Conservation (phyloP, 768 basidiomycete genomes). For the Tephrocybe sp. region DNA sequence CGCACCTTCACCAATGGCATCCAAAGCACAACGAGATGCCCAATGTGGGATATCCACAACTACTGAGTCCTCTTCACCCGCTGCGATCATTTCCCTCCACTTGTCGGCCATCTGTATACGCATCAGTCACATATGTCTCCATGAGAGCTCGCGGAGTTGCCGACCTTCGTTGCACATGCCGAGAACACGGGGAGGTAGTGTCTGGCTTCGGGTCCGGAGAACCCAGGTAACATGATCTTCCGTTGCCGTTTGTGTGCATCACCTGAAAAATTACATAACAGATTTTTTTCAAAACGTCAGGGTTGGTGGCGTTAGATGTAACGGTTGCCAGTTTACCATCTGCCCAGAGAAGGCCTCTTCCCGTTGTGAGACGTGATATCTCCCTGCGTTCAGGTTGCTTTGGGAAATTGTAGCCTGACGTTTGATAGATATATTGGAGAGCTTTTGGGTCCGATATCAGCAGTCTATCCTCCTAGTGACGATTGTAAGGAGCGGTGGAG, state of each 20-base stretch:
- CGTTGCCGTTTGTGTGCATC: conserved; percentile 45
- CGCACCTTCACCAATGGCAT: conserved; percentile 52
- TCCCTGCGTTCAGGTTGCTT: conserved; percentile 39
- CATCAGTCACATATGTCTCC: conserved; percentile 8
- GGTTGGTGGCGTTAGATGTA: neutral
- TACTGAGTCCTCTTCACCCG: conserved; percentile 24
- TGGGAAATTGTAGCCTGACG: conserved; percentile 39
- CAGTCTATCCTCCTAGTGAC: conserved; percentile 39
- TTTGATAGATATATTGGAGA: conserved; percentile 42
- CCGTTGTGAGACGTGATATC: conserved; percentile 31
- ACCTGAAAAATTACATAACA: conserved; percentile 17
- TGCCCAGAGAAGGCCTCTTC: conserved; percentile 37
- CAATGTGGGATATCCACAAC: conserved; percentile 35
- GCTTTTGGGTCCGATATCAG: conserved; percentile 49
- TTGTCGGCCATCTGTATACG: conserved; percentile 31
- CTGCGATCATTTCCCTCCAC: conserved; percentile 37
- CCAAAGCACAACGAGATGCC: conserved; percentile 45
- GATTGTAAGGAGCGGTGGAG: neutral
- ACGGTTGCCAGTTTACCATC: conserved; percentile 30
- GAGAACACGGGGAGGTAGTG: conserved; percentile 40
- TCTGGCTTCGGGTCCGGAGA: conserved; percentile 42
- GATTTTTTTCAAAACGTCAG: no score
- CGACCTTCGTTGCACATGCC: conserved; percentile 31
- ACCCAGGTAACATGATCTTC: conserved; percentile 45
- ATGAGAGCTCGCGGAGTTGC: conserved; percentile 7